phyloP scores from a whole-genome alignment of 2,329 filamentous ascomycete genomes.

The Colletotrichum coccodes region DNA sequence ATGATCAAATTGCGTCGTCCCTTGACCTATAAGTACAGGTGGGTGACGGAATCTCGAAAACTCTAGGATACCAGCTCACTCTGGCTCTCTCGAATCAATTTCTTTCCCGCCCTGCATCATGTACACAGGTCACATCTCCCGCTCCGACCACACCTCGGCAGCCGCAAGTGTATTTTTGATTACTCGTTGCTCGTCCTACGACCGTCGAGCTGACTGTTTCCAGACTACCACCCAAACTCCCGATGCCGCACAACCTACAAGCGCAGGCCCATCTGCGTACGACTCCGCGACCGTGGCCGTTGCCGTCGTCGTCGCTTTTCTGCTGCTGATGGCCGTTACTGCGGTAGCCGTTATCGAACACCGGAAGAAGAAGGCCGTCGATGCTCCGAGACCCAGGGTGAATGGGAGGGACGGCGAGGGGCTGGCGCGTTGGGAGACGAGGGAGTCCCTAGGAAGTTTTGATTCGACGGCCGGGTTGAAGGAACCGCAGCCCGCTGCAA shows the following conservation, averaged over 20 bases:
- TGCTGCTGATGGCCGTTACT: neutral
- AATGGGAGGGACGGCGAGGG: neutral
- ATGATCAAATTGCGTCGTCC: neutral
- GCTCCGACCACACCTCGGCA: neutral
- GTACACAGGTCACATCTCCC: neutral
- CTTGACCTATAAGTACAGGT: too few species aligned
- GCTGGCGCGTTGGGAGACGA: neutral
- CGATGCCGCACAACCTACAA: neutral
- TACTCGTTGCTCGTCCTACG: too few species aligned
- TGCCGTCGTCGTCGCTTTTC: slow-evolving; percentile 2
- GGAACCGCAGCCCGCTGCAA: neutral
- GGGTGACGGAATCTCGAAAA: too few species aligned
- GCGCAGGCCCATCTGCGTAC: neutral
- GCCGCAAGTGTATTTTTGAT: neutral
- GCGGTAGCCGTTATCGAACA: neutral
- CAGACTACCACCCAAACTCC: neutral
- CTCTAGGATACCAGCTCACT: too few species aligned
- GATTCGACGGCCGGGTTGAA: slow-evolving; percentile 2
- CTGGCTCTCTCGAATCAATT: neutral
- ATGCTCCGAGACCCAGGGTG: neutral
- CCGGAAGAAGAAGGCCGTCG: neutral
- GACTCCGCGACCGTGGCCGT: neutral
- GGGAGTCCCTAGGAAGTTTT: slow-evolving; percentile 1
- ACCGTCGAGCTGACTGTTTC: neutral
- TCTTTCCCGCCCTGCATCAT: neutral